phyloP scores from a whole-genome alignment of 805 yeast species.

The Wickerhamomyces mucosus region DNA sequence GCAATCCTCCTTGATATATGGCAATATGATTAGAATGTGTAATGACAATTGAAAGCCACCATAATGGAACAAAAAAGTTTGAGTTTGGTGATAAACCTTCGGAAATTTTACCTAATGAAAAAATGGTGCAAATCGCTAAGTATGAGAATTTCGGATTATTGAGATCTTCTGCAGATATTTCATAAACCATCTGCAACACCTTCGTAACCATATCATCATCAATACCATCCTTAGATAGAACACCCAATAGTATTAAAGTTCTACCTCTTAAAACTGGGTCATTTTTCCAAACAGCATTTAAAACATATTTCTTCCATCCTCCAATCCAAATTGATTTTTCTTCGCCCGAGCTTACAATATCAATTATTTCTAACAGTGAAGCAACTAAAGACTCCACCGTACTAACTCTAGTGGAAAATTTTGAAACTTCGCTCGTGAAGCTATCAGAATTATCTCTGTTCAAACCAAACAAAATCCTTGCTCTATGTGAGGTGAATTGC shows the following conservation, averaged over 20 bases:
- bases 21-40: slow-evolving; percentile 25
- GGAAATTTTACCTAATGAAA: slow-evolving; percentile 30
- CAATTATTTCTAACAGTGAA: slow-evolving; percentile 41
- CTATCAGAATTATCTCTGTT: slow-evolving; percentile 40
- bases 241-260: slow-evolving; percentile 62
- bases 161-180: slow-evolving; percentile 22
- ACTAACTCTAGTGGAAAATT: slow-evolving; percentile 28
- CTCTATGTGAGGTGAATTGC: slow-evolving; percentile 46
- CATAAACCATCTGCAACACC: slow-evolving; percentile 24
- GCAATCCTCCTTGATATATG: slow-evolving; percentile 30
- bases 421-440: slow-evolving; percentile 25
- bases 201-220: slow-evolving; percentile 42
- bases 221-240: slow-evolving; percentile 53
- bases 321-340: slow-evolving; percentile 48
- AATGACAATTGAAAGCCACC: slow-evolving; percentile 28
- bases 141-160: slow-evolving; percentile 16
- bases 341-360: slow-evolving; percentile 35
- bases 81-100: slow-evolving; percentile 28
- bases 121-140: slow-evolving; percentile 26
- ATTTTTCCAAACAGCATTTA: slow-evolving; percentile 49
- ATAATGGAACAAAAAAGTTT: slow-evolving; percentile 21
- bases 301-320: slow-evolving; percentile 55
- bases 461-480: slow-evolving; percentile 60
- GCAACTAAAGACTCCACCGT: slow-evolving; percentile 53
- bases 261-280: slow-evolving; percentile 56